A percentile compares a stretch with the other conserved stretches of the same genome.
Evolutionary conservation across 257 asterid species (phyloP).

Genomic region (Plantago major): DNA sequence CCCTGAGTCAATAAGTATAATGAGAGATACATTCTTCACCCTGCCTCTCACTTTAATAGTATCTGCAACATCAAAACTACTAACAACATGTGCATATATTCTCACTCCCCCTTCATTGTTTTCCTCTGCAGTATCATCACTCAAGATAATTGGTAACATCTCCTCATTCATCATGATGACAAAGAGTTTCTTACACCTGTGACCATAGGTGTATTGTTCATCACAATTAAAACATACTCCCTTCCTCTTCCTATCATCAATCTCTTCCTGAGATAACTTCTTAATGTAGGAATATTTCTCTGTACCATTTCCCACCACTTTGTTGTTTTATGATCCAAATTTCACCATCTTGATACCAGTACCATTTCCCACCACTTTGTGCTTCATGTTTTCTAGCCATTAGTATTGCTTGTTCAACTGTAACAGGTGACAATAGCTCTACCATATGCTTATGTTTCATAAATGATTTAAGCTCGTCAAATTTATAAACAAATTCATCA

Average conservation of each 20-base stretch:
- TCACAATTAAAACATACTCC: conserved; percentile 1
- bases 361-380: not conserved
- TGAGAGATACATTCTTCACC: not conserved
- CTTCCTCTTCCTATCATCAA: not conserved
- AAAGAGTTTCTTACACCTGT: too few relatives aligned
- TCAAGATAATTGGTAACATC: not conserved
- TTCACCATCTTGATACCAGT: too few relatives aligned
- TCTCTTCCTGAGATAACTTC: not conserved
- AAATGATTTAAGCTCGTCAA: not conserved
- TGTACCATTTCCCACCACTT: not conserved
- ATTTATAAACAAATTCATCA: not conserved
- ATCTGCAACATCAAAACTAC: not conserved
- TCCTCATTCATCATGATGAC: not conserved
- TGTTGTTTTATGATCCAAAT: too few relatives aligned
- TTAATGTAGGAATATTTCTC: too few relatives aligned
- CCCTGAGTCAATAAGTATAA: not conserved
- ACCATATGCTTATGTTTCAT: not conserved
- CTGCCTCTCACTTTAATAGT: not conserved
- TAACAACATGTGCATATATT: not conserved
- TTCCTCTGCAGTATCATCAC: not conserved
- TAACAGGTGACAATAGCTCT: not conserved
- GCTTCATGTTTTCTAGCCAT: not conserved
- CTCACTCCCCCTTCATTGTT: not conserved
- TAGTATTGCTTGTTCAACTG: not conserved
- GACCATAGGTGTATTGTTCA: not conserved